phyloP scores from a whole-genome alignment of 2,329 filamentous ascomycete species.

The Mycocentrospora acerina region DNA sequence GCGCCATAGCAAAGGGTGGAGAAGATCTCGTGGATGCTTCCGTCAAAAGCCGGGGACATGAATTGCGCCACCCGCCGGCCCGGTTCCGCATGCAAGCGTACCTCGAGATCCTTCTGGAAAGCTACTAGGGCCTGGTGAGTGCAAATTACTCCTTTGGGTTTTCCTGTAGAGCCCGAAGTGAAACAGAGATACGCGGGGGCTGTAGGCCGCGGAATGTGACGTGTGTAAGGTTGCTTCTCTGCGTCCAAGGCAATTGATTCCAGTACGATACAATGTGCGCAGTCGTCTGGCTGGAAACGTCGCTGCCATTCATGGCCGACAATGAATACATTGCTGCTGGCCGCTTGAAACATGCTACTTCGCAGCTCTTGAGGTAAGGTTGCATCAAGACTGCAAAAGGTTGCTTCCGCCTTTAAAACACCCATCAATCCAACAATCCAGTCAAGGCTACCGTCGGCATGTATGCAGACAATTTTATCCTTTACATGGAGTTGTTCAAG shows the following conservation, averaged over 20 bases:
- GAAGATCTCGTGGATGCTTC: slow-evolving; percentile 48
- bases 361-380: slow-evolving; percentile 19
- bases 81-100: slow-evolving; percentile 37
- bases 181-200: slow-evolving; percentile 45
- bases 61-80: slow-evolving; percentile 43
- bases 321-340: slow-evolving; percentile 30
- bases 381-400: slow-evolving; percentile 36
- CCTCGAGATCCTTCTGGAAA: slow-evolving; percentile 36
- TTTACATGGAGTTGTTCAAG: slow-evolving; percentile 4
- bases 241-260: background rate
- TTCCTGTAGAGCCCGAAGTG: slow-evolving; percentile 50
- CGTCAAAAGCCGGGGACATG: slow-evolving; percentile 49
- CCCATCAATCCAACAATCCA: slow-evolving; percentile 42
- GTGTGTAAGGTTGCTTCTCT: background rate
- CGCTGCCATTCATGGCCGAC: too few relatives aligned
- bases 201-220: slow-evolving; percentile 1
- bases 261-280: too few relatives aligned
- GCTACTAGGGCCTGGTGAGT: slow-evolving; percentile 40
- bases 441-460: slow-evolving; percentile 36
- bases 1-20: slow-evolving; percentile 44
- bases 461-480: slow-evolving; percentile 36
- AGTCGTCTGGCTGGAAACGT: too few relatives aligned
- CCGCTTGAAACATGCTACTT: slow-evolving; percentile 19
- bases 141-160: slow-evolving; percentile 41
- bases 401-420: slow-evolving; percentile 34